Conservation (phyloP, 495 filamentous ascomycete species). For the Penicillium nucicola region DNA sequence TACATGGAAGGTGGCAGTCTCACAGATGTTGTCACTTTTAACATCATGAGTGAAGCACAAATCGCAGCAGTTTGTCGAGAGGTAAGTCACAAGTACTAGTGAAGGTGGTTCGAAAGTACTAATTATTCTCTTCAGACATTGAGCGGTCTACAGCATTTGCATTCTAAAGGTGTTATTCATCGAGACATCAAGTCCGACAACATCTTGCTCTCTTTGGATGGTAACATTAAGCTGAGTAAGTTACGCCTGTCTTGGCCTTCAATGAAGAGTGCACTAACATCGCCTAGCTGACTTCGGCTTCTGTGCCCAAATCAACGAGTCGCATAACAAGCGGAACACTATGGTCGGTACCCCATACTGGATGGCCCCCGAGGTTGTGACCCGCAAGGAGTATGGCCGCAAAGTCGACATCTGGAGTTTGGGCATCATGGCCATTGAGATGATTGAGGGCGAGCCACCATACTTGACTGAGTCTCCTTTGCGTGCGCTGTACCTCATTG, state of each 20-base stretch:
- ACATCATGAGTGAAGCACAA: conserved; percentile 96
- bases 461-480: conserved; percentile 95
- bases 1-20: conserved; percentile 98
- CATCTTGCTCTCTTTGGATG: conserved; percentile 89
- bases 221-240: conserved; percentile 97
- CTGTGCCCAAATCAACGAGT: conserved; percentile 97
- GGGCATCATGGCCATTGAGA: conserved; percentile 99
- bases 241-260: conserved; percentile 17
- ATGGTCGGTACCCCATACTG: conserved; percentile 99
- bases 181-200: conserved; percentile 99
- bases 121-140: conserved; percentile 55
- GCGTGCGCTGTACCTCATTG: conserved; percentile 90
- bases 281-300: conserved; percentile 91
- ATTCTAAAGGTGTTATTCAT: conserved; percentile 97
- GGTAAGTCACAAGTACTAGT: conserved; percentile 39
- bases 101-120: not conserved
- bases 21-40: conserved; percentile 97
- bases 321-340: conserved; percentile 93
- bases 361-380: conserved; percentile 99
- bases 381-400: conserved; percentile 93
- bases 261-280: conserved; percentile 23
- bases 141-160: conserved; percentile 87
- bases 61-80: conserved; percentile 95
- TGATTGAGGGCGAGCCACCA: conserved; percentile 98
- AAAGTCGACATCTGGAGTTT: conserved; percentile 99